Percentiles rank a stretch among this genome's conserved stretches.
Conservation (phyloP, 2,329 filamentous ascomycete species). For the Colletotrichum incanum region DNA sequence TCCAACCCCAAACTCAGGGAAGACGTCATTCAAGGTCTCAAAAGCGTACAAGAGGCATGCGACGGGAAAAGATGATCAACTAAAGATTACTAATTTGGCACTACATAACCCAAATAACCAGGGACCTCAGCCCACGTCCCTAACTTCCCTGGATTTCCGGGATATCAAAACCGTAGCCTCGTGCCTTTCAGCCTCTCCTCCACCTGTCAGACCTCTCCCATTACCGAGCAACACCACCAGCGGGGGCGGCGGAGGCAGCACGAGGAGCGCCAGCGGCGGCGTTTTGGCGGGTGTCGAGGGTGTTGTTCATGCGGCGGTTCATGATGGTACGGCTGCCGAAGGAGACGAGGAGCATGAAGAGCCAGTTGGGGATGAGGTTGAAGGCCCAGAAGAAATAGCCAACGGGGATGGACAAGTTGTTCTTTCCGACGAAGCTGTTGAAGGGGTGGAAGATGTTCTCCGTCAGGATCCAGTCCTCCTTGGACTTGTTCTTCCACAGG, state of each 20-base stretch:
- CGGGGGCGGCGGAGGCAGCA: slow-evolving; percentile 24
- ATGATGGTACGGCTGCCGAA: slow-evolving; percentile 83
- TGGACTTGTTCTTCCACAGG: slow-evolving; percentile 66
- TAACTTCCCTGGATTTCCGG: neutral
- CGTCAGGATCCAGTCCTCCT: slow-evolving; percentile 61
- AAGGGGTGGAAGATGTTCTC: slow-evolving; percentile 85
- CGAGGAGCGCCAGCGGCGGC: slow-evolving; percentile 21
- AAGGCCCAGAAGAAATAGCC: slow-evolving; percentile 80
- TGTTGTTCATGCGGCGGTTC: slow-evolving; percentile 56
- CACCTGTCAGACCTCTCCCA: neutral
- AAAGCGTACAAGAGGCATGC: slow-evolving; percentile 76
- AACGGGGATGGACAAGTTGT: slow-evolving; percentile 73
- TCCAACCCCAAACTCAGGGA: slow-evolving; percentile 74
- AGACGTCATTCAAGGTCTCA: slow-evolving; percentile 78
- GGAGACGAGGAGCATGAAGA: slow-evolving; percentile 83
- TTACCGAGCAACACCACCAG: slow-evolving; percentile 31
- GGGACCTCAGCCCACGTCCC: neutral
- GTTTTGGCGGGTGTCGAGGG: slow-evolving; percentile 18
- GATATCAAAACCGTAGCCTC: slow-evolving; percentile 9
- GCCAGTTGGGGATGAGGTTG: slow-evolving; percentile 79
- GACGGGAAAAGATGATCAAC: slow-evolving; percentile 59
- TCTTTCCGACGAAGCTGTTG: slow-evolving; percentile 76
- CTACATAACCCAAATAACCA: slow-evolving; percentile 36
- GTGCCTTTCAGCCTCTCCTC: slow-evolving; percentile 21
- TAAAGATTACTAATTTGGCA: slow-evolving; percentile 44